A percentile compares a stretch with the other conserved stretches of the same genome.
Evolutionary conservation across 169 alveolate genomes (phyloP).

Genomic region (Eimeria necatrix): DNA sequence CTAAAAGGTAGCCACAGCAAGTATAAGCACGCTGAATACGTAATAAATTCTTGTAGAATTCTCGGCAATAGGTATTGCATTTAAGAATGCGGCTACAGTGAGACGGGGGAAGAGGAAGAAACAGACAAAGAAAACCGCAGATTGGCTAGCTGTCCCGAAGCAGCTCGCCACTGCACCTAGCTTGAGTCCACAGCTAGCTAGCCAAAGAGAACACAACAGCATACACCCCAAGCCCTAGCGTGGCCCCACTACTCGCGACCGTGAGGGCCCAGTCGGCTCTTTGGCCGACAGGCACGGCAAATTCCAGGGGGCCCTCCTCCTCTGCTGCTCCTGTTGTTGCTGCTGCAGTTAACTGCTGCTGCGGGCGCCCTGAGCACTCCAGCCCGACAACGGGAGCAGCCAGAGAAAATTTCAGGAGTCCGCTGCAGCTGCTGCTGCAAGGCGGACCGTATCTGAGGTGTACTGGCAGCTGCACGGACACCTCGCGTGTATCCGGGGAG

Average conservation of each 20-base stretch:
- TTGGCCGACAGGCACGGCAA: neutral
- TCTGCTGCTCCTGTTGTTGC: neutral
- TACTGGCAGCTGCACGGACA: constrained; percentile 28
- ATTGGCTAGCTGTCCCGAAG: neutral
- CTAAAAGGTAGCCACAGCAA: no score
- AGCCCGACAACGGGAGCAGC: constrained; percentile 1
- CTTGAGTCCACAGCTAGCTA: neutral
- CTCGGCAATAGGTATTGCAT: no score
- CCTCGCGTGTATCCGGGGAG: constrained; percentile 1
- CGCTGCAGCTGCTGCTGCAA: constrained; percentile 51
- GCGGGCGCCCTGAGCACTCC: neutral
- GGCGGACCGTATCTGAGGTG: constrained; percentile 40
- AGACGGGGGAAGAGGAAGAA: no score
- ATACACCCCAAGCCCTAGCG: neutral
- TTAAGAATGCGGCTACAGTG: no score
- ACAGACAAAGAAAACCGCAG: neutral
- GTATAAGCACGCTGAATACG: no score
- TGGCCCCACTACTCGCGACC: neutral
- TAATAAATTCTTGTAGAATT: no score
- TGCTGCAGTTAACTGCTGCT: constrained; percentile 21
- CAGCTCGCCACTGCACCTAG: neutral
- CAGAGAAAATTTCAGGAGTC: neutral
- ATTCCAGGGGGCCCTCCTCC: neutral
- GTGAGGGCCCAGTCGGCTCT: neutral
- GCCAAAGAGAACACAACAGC: neutral